Base-by-base conservation (phyloP, 345 rosid genomes). In the Litchi chinensis region DNA sequence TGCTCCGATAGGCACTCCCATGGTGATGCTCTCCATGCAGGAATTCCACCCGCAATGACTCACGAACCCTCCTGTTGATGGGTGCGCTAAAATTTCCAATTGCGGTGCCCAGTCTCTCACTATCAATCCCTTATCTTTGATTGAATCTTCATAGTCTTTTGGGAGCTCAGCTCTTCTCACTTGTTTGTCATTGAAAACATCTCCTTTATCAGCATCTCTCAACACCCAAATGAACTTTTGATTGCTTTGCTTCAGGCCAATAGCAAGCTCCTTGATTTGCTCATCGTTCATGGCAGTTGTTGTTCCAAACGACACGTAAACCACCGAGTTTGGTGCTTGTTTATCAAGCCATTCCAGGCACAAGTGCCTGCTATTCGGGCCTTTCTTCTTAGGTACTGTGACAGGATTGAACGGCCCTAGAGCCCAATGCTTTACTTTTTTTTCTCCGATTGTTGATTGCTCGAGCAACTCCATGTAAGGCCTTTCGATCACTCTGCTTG, bases 11-110 rank as follows among this genome's bases (percentile, higher is more conserved):
- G 94, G 94, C 5, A 89, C 91, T 43, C 91, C 94, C 92, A 85
- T 85, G 60, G 77, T 87, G 4, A 89, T 87, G 67, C 94, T 91
- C 71, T 91, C 92, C 91, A 91, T 81, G 82, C 92, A 86, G 8
- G 94, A 91, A 68, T 91, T 91, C 94, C 94, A 91, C 15, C 92
- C 94, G 46, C 94, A 91, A 26, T 91, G 92, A 79, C 90, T 89
- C 75, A 91, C 75, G 65, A 91, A 88, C 10, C 92, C 91, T 1
- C 94, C 90, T 0, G 80, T 82, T 22, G 89, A 78, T 0, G 44
- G 71, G 69, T 91, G 92, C 4, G 81, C 87, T 15, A 91, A 75
- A 46, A 91, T 89, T 75, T 89, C 91, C 1, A 89, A 74, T 46
- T 91, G 94, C 0, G 94, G 94, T 3, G 82, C 91, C 94, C 94